Evolutionary conservation across 441 rosid genomes (phyloP), one percentile per base, ranked within the genome.

Genomic region (Aquilaria agallochum): DNA sequence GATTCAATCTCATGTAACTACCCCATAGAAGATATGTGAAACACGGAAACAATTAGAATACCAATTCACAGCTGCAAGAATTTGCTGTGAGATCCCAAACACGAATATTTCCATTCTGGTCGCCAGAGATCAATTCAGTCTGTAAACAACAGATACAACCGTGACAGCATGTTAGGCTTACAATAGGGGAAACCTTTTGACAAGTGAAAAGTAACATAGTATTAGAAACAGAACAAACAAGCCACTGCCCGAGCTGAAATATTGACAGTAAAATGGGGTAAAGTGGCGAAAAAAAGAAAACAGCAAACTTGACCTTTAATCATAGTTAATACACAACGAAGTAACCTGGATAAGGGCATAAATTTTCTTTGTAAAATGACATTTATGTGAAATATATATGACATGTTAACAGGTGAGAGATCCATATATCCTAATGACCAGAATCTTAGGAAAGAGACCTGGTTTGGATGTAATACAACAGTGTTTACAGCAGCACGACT

Each of bases 81-180:
- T 94, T 80, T 58, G 97, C 99, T 52, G 91, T 89, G 72, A 94
- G 79, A 75, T 94, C 99, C 99, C 99, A 89, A 53, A 94, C 96
- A 55, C 92, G 94, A 50, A 94, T 84, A 77, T 88, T 89, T 20
- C 97, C 97, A 66, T 89, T 89, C 70, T 94, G 99, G 74, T 94
- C 99, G 47, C 99, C 99, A 55, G 94, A 91, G 80, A 91, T 91
- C 78, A 94, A 72, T 62, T 91, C 97, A 31, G 90, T 87, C 99
- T 91, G 79, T 63, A 82, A 51, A 71, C 33, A 47, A 62, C 30
- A 66, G 50, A 65, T 20, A 31, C 9, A 53, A 46, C 12, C 20
- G 44, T 54, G 45, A 42, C 34, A 58, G 8, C 50, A 14, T 7
- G 57, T 61, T 10, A 62, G 55, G 66, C 57, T 7, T 51, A 30